phyloP scores from a whole-genome alignment of 2,329 filamentous ascomycete species.

The Ploettnerulaceae sp. region DNA sequence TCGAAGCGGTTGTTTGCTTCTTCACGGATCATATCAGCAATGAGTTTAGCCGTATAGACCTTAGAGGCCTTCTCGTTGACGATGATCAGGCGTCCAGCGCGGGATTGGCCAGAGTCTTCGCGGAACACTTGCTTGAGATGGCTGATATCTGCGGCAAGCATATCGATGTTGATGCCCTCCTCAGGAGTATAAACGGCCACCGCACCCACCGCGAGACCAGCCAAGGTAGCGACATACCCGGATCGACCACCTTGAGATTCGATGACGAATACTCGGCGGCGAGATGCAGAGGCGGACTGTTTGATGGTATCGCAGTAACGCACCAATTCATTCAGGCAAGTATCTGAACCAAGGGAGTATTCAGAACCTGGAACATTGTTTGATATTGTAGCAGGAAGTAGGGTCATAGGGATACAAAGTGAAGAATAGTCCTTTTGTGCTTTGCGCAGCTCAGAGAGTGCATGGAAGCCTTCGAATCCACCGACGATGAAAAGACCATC shows the following conservation, averaged over 20 bases:
- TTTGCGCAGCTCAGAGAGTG: conserved; percentile 80
- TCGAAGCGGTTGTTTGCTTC: conserved; percentile 92
- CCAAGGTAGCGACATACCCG: conserved; percentile 88
- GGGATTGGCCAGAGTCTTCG: conserved; percentile 79
- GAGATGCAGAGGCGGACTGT: conserved; percentile 90
- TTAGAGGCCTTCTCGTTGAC: conserved; percentile 90
- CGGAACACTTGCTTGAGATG: conserved; percentile 82
- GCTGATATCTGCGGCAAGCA: conserved; percentile 85
- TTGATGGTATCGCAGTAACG: conserved; percentile 96
- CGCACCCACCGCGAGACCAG: conserved; percentile 86
- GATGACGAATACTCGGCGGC: conserved; percentile 92
- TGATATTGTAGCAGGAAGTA: conserved; percentile 93
- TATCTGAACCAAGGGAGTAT: conserved; percentile 94
- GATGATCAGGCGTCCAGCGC: conserved; percentile 91
- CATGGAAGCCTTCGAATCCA: conserved; percentile 94
- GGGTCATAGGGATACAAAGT: conserved; percentile 86
- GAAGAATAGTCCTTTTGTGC: conserved; percentile 73
- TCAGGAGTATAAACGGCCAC: conserved; percentile 94
- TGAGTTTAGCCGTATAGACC: conserved; percentile 87
- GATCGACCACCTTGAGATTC: conserved; percentile 95
- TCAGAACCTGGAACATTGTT: conserved; percentile 98
- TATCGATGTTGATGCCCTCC: conserved; percentile 89
- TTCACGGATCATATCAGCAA: conserved; percentile 92
- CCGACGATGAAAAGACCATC: conserved; percentile 90
- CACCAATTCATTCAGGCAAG: conserved; percentile 91